phyloP scores from a whole-genome alignment of 306 rosid genomes.

The Lathyrus tuberosus region DNA sequence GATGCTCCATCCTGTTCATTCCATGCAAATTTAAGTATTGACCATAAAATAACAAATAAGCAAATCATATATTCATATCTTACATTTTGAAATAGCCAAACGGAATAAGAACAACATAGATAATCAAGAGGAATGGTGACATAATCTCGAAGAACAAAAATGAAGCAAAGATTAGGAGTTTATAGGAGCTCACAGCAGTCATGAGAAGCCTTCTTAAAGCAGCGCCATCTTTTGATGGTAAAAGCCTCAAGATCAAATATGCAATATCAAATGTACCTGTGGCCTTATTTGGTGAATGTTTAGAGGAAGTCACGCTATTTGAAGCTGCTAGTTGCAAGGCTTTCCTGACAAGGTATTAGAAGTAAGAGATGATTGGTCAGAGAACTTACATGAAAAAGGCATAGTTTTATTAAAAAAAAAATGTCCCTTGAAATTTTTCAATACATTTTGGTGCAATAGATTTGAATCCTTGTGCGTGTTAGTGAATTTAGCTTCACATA shows the following conservation, averaged over 20 bases:
- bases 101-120: not conserved
- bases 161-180: not conserved
- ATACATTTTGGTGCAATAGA: conserved; percentile 1
- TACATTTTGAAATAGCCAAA: conserved; percentile 1
- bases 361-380: conserved; percentile 17
- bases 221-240: conserved; percentile 82
- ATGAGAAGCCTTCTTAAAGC: conserved; percentile 92
- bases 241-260: conserved; percentile 68
- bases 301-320: conserved; percentile 48
- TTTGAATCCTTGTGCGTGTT: not conserved
- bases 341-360: conserved; percentile 64
- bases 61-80: conserved; percentile 4
- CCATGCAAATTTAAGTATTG: conserved; percentile 39
- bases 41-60: conserved; percentile 14
- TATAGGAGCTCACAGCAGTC: conserved; percentile 80
- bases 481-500: not conserved
- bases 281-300: conserved; percentile 43
- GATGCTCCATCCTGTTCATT: conserved; percentile 85
- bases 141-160: conserved; percentile 29
- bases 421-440: not conserved
- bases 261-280: conserved; percentile 59
- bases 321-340: conserved; percentile 57
- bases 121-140: conserved; percentile 18
- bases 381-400: not conserved
- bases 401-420: not conserved